phyloP scores from a whole-genome alignment of 2,329 filamentous ascomycete genomes.

The Aspergillus tanneri region DNA sequence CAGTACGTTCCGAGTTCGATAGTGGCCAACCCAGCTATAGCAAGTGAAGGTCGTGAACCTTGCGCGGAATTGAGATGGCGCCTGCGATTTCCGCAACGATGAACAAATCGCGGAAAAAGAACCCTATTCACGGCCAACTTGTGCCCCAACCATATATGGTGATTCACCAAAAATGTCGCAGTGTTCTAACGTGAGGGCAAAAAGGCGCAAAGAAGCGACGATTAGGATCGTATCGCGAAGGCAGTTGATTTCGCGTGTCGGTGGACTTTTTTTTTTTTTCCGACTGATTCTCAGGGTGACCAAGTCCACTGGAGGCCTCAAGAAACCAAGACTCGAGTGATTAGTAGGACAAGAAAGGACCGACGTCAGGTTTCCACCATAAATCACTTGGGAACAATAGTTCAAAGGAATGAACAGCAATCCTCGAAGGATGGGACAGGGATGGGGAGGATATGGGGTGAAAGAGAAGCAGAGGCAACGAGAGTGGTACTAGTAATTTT shows the following conservation, averaged over 20 bases:
- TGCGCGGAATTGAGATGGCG: not conserved
- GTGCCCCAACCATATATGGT: not conserved
- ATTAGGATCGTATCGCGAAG: too few relatives aligned
- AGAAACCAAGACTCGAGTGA: constrained; percentile 11
- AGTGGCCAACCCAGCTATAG: too few relatives aligned
- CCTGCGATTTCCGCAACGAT: not conserved
- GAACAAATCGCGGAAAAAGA: constrained; percentile 3
- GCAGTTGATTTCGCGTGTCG: not conserved
- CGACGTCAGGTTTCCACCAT: constrained; percentile 9
- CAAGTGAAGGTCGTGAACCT: not conserved
- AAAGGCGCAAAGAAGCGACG: too few relatives aligned
- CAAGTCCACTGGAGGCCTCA: not conserved
- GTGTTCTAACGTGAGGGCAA: too few relatives aligned
- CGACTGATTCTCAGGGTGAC: not conserved
- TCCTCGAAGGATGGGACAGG: constrained; percentile 9
- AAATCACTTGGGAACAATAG: constrained; percentile 6
- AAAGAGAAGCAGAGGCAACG: constrained; percentile 13
- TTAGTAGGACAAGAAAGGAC: constrained; percentile 12
- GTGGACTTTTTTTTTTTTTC: constrained; percentile 4
- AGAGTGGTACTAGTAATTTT: constrained; percentile 9
- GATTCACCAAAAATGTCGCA: too few relatives aligned
- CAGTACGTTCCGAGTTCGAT: too few relatives aligned
- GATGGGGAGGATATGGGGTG: constrained; percentile 9
- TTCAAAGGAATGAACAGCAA: constrained; percentile 10
- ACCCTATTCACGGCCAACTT: not conserved